Conservation (phyloP, 139 green algal genomes). For the Haematococcus sp. region DNA sequence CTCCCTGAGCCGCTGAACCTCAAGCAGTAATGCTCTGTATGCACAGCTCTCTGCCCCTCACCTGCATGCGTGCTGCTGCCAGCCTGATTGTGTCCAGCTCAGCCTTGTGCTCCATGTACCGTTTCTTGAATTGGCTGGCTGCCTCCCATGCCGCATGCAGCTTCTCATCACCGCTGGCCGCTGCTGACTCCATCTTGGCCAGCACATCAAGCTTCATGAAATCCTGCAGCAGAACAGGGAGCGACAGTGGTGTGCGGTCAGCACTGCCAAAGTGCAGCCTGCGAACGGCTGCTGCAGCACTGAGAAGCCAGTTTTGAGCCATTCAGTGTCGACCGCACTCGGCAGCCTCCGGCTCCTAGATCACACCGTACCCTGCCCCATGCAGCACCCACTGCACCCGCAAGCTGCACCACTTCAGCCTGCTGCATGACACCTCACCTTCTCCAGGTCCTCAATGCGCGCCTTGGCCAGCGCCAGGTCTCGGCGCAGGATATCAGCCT, state of each 20-base stretch:
- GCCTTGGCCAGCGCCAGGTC: slow-evolving; percentile 41
- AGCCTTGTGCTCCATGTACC: slow-evolving; percentile 57
- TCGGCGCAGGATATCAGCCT: slow-evolving; percentile 34
- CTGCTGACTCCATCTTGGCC: slow-evolving; percentile 13
- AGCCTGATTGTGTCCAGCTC: slow-evolving; percentile 51
- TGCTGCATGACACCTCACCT: no score
- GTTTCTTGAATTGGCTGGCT: slow-evolving; percentile 57
- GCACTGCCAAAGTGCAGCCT: no score
- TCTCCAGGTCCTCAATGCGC: slow-evolving; percentile 48
- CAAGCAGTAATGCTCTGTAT: no score
- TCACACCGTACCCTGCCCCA: no score
- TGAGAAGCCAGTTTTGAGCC: no score
- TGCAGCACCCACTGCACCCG: no score
- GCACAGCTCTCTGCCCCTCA: neutral
- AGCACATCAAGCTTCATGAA: slow-evolving; percentile 34
- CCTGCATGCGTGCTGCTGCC: slow-evolving; percentile 46
- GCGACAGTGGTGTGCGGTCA: no score
- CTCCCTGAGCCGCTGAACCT: no score
- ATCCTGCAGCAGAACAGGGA: slow-evolving; percentile 1
- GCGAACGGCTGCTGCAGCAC: no score
- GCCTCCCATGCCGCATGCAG: slow-evolving; percentile 58
- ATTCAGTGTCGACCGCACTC: no score
- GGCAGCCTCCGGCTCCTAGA: no score
- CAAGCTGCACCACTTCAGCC: no score
- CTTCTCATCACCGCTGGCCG: slow-evolving; percentile 33